Base-by-base conservation (phyloP, 2,329 filamentous ascomycete species). In the Ilyonectria mors-panacis region DNA sequence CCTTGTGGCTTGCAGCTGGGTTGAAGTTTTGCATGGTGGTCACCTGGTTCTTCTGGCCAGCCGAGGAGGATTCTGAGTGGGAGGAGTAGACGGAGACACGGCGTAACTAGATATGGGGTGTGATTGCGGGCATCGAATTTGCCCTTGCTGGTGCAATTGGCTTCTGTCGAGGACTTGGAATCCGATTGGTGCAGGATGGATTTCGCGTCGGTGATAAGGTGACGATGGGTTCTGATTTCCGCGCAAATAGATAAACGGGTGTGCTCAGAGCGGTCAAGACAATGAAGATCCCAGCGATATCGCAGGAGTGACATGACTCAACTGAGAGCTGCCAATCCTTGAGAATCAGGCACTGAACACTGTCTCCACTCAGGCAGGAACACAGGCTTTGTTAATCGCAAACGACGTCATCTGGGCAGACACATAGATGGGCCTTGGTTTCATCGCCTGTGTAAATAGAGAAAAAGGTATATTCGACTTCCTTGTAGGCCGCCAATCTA, bases 41-140 rank as follows among this genome's bases (percentile, higher is more conserved):
- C 2, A 80, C 86, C 0, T 93, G 91, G 91, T 79, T 89, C 23
- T 70, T 87, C 1, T 93, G 91, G 91, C 87, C 85, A 2, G 83
- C 79, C 1, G 85, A 87, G 69, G 55, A 65, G 44, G 71, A 76
- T 17, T 30, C n/a, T 12, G 53, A 37, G 42, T 17, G 44, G 21
- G 65, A 56, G 21, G 10, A 30, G 57, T 56, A 42, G 28, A 42
- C 26, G 37, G 57, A 60, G 54, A 39, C 42, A 55, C 65, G 68
- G 44, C 30, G 53, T 26, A 57, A 53, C 15, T 57, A 39, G 56
- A 54, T 21, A 51, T 45, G 35, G 26, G 28, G 48, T 51, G 48
- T 33, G 56, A 54, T 35, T 42, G 42, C 48, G 30, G 19, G n/a
- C 13, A 35, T 47, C 30, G 17, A 15, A 42, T 28, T 28, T 33